Base-by-base conservation (phyloP, 2,329 filamentous ascomycete species). In the Thermochaetoides dissita region DNA sequence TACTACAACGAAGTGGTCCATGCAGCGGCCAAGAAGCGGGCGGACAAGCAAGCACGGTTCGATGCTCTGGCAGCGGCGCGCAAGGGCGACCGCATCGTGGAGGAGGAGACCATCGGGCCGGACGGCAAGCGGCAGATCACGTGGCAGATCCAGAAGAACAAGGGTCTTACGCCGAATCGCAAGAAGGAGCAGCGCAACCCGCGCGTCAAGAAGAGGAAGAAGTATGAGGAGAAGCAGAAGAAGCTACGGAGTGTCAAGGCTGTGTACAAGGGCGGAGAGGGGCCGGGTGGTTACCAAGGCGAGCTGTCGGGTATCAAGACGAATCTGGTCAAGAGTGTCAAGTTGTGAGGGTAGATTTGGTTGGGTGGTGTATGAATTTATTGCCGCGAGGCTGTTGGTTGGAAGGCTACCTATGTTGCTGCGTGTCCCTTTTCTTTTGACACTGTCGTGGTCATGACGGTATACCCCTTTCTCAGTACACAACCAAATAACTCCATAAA, bases 161-260 rank as follows among this genome's bases (percentile, higher is more conserved):
- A 95, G 73, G 91, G 91, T 30, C 67, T 98, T 49, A 80, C 85
- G 45, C 86, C 88, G 37, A 81, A 83, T 63, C 73, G 89, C 49
- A 93, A 83, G 72, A 96, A 98, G 77, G 88, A 94, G 54, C 82
- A 87, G 45, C 72, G 89, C 49, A 98, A 98, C 66, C 88, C 91
- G 32, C 73, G 91, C 60, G 89, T 96, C 51, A 98, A 96, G 81
- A 96, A 95, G 81, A 79, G 86, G 64, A 86, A 86, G 77, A 87
- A 86, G 76, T 98, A 78, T 61, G 87, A 93, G 59, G 82, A 87
- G 62, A 95, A 94, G 74, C 83, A 89, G 75, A 96, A 95, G 84
- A 95, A 96, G 72, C 65, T 96, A 57, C 78, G 76, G 55, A 89
- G 82, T 58, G 84, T 88, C 68, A 85, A 83, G 67, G 75, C 84